Conservation (phyloP, 352 stramenopile genomes). For the Phytophthora pistaciae region DNA sequence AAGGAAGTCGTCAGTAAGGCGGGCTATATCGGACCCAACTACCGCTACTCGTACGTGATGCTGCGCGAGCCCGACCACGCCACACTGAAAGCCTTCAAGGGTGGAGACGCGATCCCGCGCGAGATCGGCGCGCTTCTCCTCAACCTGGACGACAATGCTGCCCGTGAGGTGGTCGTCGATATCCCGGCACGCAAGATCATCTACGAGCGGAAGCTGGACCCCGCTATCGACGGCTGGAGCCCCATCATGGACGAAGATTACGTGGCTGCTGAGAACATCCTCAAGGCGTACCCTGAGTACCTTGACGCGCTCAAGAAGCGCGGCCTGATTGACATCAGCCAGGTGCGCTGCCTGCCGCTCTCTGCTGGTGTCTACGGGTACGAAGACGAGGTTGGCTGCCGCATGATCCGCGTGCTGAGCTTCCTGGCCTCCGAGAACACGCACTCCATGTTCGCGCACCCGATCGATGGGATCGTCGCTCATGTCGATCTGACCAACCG, state of each 20-base stretch:
- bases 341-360: slow-evolving; percentile 33
- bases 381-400: slow-evolving; percentile 34
- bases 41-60: slow-evolving; percentile 55
- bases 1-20: slow-evolving; percentile 38
- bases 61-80: slow-evolving; percentile 47
- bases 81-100: slow-evolving; percentile 30
- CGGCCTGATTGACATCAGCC: slow-evolving; percentile 36
- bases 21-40: slow-evolving; percentile 21
- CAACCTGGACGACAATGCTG: slow-evolving; percentile 34
- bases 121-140: slow-evolving; percentile 37
- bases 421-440: slow-evolving; percentile 33
- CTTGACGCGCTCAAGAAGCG: slow-evolving; percentile 36
- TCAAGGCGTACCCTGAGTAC: slow-evolving; percentile 44
- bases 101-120: slow-evolving; percentile 33
- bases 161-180: slow-evolving; percentile 38
- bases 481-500: slow-evolving; percentile 46
- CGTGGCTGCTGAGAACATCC: slow-evolving; percentile 35
- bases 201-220: slow-evolving; percentile 27
- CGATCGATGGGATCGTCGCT: slow-evolving; percentile 44
- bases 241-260: slow-evolving; percentile 49
- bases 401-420: slow-evolving; percentile 52
- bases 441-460: slow-evolving; percentile 52
- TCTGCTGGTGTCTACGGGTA: slow-evolving; percentile 44
- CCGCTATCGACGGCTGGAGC: slow-evolving; percentile 33
- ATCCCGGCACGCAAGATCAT: slow-evolving; percentile 30